Conservation (phyloP, 345 rosid species). For the Ceriops zippeliana region DNA sequence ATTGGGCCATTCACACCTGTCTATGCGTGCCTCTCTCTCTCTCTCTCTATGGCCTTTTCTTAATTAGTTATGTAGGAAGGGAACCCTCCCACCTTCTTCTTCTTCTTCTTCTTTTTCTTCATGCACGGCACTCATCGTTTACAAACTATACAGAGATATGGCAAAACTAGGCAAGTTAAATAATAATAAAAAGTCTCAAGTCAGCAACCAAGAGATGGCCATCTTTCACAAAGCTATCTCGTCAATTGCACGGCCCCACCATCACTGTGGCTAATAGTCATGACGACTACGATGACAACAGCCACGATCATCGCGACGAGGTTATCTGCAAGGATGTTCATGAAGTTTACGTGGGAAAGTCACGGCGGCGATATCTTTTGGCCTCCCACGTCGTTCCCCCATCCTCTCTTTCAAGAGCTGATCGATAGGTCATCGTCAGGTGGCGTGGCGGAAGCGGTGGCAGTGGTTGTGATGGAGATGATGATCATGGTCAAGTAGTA, state of each 20-base stretch:
- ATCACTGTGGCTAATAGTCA: constrained; percentile 5
- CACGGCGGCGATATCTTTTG: constrained; percentile 67
- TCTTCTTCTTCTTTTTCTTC: constrained; percentile 22
- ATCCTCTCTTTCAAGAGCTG: constrained; percentile 78
- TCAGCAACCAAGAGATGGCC: constrained; percentile 89
- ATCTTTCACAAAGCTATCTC: constrained; percentile 54
- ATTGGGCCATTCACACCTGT: constrained; percentile 47
- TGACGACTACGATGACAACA: neutral
- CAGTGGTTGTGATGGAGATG: constrained; percentile 23
- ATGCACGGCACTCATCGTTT: too few species aligned
- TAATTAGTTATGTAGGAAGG: constrained; percentile 21
- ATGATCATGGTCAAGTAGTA: constrained; percentile 20
- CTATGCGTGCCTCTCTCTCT: neutral
- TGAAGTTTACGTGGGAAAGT: constrained; percentile 83
- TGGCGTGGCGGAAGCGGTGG: neutral
- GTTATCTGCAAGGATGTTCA: constrained; percentile 28
- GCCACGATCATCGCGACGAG: neutral
- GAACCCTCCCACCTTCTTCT: constrained; percentile 36
- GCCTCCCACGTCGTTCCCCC: constrained; percentile 50
- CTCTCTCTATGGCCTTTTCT: neutral
- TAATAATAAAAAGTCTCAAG: constrained; percentile 68
- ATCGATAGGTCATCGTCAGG: constrained; percentile 44
- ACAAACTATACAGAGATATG: constrained; percentile 29
- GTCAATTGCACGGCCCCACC: constrained; percentile 21
- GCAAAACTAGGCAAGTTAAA: constrained; percentile 69